Evolutionary conservation across 148 eudicot species (phyloP), one percentile per base, ranked within the genome.

Genomic region (Polygonum aviculare): DNA sequence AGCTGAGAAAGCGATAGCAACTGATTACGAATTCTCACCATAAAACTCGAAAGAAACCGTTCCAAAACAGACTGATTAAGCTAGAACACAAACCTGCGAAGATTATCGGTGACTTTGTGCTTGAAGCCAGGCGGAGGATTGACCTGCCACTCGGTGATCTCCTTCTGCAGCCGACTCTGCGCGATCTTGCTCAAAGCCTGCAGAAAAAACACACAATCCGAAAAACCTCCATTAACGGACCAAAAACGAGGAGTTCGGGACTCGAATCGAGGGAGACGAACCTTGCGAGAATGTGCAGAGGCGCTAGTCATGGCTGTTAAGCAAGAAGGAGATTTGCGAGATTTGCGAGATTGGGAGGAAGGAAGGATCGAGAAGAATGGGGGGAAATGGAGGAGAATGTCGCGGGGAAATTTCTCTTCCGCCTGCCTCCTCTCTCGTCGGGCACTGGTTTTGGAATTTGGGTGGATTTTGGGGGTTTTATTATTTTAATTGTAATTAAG

Each of bases 141-240:
- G 12, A 76, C 83, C 77, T 84, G 86, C 86, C 86, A 84, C 73
- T 84, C 86, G 57, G 74, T 59, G 5, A 84, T 77, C 83, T 84
- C 86, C 55, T 84, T 84, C 70, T 84, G 86, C 45, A 84, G 73
- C 44, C 86, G 81, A 74, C 81, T 84, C 36, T 69, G 60, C n/a
- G 86, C 83, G 78, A 84, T 84, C 83, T 84, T 84, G 80, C 86
- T 84, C 78, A 84, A 69, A 21, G 70, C 77, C 86, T 84, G 41
- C 19, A 19, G 1, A 57, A 22, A 26, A 26, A 26, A 26, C 31
- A 26, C 31, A 26, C 31, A 26, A 39, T n/a, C 10, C 55, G 12
- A 1, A 12, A n/a, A 69, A 70, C 19, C 11, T 21, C 12, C 36
- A 59, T 35, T 38, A 72, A 44, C 4, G 16, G 38, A 22, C 50